A percentile compares a stretch with the other conserved stretches of the same genome.
phyloP scores from a whole-genome alignment of 1,284 basidiomycete genomes.

The Pseudozyma flocculosa region DNA sequence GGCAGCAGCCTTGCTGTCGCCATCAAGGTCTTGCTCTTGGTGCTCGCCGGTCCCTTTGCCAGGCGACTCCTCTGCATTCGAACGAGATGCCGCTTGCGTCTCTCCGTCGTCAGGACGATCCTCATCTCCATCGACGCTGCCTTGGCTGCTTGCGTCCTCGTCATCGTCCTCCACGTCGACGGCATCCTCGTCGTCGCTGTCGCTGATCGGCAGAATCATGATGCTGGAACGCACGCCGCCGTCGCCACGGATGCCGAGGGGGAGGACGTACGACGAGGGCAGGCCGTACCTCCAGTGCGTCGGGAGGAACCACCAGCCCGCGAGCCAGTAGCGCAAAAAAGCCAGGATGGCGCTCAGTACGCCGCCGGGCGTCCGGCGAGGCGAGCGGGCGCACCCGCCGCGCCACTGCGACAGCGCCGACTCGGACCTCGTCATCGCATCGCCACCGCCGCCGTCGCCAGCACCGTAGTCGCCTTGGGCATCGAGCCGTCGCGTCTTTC shows the following conservation, averaged over 20 bases:
- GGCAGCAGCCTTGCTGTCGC: too few relatives aligned
- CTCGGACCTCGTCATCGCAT: neutral
- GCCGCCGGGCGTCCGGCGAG: constrained; percentile 10
- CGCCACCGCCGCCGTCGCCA: neutral
- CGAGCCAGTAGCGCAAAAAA: constrained; percentile 37
- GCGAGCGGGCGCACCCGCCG: constrained; percentile 19
- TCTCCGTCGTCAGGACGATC: too few relatives aligned
- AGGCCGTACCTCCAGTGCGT: constrained; percentile 34
- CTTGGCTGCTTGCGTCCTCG: constrained; percentile 11
- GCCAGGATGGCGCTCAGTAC: constrained; percentile 28
- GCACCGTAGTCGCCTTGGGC: neutral
- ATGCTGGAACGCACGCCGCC: constrained; percentile 46
- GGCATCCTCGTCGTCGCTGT: constrained; percentile 27
- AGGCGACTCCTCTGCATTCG: too few relatives aligned
- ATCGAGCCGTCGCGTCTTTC: too few relatives aligned
- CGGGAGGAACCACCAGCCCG: constrained; percentile 38
- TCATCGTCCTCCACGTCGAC: constrained; percentile 22
- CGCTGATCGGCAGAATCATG: constrained; percentile 34
- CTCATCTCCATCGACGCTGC: too few relatives aligned
- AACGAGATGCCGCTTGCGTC: too few relatives aligned
- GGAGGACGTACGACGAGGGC: constrained; percentile 38
- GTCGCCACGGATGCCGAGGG: constrained; percentile 43
- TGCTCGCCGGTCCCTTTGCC: too few relatives aligned
- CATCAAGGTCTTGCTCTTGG: too few relatives aligned
- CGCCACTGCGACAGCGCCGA: constrained; percentile 22